Evolutionary conservation across 1,139 yeast species (phyloP).

Genomic region (Sugiyamaella sp.): DNA sequence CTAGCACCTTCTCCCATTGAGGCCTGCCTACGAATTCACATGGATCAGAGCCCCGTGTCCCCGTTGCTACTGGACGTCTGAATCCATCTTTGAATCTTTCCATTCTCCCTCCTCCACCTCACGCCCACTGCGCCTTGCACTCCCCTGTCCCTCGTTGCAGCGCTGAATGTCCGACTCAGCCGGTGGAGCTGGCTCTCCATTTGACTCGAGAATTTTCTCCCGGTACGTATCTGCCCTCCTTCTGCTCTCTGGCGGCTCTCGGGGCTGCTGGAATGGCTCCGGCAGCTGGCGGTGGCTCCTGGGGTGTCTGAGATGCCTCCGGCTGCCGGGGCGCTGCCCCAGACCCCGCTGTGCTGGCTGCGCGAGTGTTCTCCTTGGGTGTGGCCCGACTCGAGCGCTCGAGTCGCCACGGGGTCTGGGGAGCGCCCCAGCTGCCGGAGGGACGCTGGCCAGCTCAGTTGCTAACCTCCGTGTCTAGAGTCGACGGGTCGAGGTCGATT

Average conservation of each 20-base stretch:
- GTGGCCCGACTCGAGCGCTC: neutral
- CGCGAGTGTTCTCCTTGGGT: neutral
- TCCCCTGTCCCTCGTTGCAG: neutral
- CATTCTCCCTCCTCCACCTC: neutral
- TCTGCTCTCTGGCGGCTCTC: too few relatives aligned
- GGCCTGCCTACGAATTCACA: neutral
- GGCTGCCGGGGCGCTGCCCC: neutral
- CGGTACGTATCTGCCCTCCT: constrained; percentile 19
- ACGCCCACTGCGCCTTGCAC: neutral
- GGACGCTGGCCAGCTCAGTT: neutral
- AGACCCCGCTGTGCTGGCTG: constrained; percentile 1
- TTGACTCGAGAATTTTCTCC: constrained; percentile 30
- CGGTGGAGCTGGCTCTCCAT: constrained; percentile 36
- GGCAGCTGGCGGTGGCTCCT: too few relatives aligned
- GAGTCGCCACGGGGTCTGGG: neutral
- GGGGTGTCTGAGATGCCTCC: neutral
- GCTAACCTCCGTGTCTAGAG: constrained; percentile 14
- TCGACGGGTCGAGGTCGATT: constrained; percentile 23
- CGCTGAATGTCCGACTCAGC: constrained; percentile 27
- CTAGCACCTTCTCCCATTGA: neutral
- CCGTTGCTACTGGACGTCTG: neutral
- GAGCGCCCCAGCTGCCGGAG: constrained; percentile 18
- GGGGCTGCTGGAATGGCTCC: too few relatives aligned
- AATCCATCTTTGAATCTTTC: too few relatives aligned
- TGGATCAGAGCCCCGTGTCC: neutral